Evolutionary conservation across 176 grass and related monocot species (phyloP).

Genomic region (Aegilops tauschii): DNA sequence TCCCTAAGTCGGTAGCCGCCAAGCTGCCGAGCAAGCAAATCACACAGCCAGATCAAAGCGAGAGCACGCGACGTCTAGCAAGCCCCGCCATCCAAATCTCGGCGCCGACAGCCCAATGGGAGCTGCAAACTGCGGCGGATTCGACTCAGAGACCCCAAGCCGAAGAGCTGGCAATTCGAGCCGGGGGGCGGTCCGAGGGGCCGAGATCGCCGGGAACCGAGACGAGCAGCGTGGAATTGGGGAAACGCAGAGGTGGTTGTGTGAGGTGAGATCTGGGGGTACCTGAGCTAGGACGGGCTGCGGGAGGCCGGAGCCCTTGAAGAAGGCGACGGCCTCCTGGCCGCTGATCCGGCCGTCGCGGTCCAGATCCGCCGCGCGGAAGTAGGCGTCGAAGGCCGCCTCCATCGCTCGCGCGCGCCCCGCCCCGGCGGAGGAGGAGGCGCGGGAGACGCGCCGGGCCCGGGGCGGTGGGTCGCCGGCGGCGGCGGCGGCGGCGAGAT

Average conservation of each 20-base stretch:
- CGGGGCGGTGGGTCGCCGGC: neutral
- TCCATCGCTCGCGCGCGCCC: slow-evolving; percentile 32
- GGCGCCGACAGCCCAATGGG: neutral
- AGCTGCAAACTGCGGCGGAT: neutral
- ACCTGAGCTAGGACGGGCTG: slow-evolving; percentile 93
- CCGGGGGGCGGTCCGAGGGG: neutral
- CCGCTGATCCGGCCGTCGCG: slow-evolving; percentile 96
- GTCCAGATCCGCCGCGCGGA: slow-evolving; percentile 87
- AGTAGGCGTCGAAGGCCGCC: slow-evolving; percentile 90
- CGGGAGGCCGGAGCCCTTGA: slow-evolving; percentile 85
- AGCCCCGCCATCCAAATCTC: slow-evolving; percentile 2
- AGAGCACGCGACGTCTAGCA: neutral
- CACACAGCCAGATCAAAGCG: neutral
- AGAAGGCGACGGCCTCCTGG: slow-evolving; percentile 86
- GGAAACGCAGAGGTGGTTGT: neutral
- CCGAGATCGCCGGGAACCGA: neutral
- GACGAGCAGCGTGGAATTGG: neutral
- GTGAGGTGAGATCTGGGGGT: slow-evolving; percentile 21
- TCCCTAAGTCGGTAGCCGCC: neutral
- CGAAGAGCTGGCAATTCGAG: neutral
- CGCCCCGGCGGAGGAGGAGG: neutral
- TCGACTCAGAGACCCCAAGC: neutral
- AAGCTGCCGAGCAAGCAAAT: neutral
- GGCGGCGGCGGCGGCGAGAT: slow-evolving; percentile 35
- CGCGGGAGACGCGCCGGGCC: neutral